phyloP scores from a whole-genome alignment of 257 asterid species.

The Nicotiana tomentosiformis region DNA sequence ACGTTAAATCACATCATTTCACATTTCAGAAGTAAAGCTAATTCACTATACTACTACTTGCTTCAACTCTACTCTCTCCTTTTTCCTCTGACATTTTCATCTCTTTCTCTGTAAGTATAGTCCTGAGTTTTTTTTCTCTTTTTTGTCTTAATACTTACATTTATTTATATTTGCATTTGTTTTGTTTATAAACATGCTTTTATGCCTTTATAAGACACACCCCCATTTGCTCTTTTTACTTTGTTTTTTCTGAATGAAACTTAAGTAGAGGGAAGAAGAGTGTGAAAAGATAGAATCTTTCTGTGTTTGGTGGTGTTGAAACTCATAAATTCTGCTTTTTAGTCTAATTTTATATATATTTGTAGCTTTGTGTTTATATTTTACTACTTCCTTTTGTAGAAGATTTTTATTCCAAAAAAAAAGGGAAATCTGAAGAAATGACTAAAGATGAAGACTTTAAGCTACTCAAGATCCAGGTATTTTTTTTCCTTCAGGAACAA shows the following conservation, averaged over 20 bases:
- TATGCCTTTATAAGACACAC: not conserved
- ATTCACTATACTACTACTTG: not conserved
- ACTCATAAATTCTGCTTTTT: not conserved
- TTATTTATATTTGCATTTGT: slow-evolving; percentile 18
- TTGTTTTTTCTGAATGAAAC: slow-evolving; percentile 15
- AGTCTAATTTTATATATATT: not conserved
- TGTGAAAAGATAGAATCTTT: slow-evolving; percentile 13
- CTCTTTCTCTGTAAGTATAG: slow-evolving; percentile 7
- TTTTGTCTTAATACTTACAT: not conserved
- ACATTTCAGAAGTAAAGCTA: slow-evolving; percentile 16
- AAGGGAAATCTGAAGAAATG: slow-evolving; percentile 38
- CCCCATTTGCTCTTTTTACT: slow-evolving; percentile 21
- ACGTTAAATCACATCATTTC: slow-evolving; percentile 55
- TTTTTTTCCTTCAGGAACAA: not conserved
- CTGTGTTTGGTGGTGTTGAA: not conserved
- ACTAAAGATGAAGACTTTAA: slow-evolving; percentile 79
- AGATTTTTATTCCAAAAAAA: slow-evolving; percentile 17
- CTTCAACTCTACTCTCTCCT: not conserved
- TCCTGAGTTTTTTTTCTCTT: not conserved
- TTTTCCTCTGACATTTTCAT: slow-evolving; percentile 14
- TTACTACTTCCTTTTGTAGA: slow-evolving; percentile 22
- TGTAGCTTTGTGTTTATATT: not conserved
- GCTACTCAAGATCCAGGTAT: slow-evolving; percentile 91
- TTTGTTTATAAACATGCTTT: not conserved
- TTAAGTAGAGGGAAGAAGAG: not conserved